Conservation (phyloP, 2,329 filamentous ascomycete species). For the Beauveria sp. region DNA sequence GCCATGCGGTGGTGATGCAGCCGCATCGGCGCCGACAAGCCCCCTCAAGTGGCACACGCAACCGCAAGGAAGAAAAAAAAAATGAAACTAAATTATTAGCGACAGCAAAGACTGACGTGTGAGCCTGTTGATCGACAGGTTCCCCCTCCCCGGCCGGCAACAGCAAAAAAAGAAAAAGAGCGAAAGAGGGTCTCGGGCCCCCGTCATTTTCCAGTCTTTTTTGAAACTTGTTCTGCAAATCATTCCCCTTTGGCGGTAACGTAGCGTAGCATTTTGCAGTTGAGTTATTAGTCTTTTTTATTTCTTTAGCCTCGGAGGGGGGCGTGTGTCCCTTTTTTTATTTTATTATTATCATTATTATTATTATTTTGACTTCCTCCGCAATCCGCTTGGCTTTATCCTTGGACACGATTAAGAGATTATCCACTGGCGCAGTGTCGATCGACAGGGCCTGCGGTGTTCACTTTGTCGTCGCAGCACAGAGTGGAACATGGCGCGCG, state of each 20-base stretch:
- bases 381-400: background rate
- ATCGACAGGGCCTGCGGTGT: constrained; percentile 9
- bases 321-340: background rate
- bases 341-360: too few species aligned
- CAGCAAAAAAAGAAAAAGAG: background rate
- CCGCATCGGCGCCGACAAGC: background rate
- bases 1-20: background rate
- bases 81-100: too few species aligned
- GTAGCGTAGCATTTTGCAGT: constrained; percentile 1
- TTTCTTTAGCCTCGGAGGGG: background rate
- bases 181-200: background rate
- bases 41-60: background rate
- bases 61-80: too few species aligned
- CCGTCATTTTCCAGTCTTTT: background rate
- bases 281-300: background rate
- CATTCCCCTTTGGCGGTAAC: constrained; percentile 1
- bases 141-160: background rate
- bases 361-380: background rate
- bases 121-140: background rate
- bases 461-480: background rate
- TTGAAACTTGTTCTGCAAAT: constrained; percentile 10
- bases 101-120: background rate
- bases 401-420: background rate
- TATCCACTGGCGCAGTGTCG: background rate
- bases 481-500: background rate